Conservation (phyloP, 2,329 filamentous ascomycete genomes). For the Penicillium sp. region DNA sequence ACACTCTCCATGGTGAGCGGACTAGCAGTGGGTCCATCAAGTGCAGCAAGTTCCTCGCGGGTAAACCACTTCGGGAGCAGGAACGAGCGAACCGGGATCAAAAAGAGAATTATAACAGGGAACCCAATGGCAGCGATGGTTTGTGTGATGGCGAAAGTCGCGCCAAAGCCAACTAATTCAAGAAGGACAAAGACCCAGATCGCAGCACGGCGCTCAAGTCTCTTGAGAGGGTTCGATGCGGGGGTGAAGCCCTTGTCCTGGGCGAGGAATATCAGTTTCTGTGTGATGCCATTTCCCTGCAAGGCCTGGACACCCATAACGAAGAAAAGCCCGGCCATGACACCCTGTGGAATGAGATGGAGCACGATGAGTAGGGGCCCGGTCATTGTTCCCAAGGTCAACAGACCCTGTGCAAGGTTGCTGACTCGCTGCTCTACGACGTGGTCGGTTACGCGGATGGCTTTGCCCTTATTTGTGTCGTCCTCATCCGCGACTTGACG, state of each 20-base stretch:
- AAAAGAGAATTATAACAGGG: constrained; percentile 66
- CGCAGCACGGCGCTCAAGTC: constrained; percentile 59
- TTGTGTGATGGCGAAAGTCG: constrained; percentile 78
- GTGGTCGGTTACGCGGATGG: constrained; percentile 59
- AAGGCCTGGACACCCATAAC: constrained; percentile 79
- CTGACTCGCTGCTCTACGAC: constrained; percentile 69
- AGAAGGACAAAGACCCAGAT: constrained; percentile 68
- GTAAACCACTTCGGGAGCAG: constrained; percentile 62
- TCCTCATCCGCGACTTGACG: constrained; percentile 53
- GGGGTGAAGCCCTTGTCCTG: constrained; percentile 62
- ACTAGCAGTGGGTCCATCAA: constrained; percentile 73
- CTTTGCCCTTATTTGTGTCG: constrained; percentile 57
- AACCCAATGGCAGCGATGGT: constrained; percentile 80
- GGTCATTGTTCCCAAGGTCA: constrained; percentile 75
- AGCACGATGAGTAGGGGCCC: constrained; percentile 69
- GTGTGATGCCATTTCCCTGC: constrained; percentile 70
- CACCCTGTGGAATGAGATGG: constrained; percentile 73
- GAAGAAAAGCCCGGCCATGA: constrained; percentile 77
- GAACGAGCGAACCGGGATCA: constrained; percentile 64
- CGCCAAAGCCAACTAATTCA: constrained; percentile 67
- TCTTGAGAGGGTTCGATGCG: constrained; percentile 55
- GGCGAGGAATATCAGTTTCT: constrained; percentile 66
- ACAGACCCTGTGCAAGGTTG: constrained; percentile 71
- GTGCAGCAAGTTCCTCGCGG: constrained; percentile 55
- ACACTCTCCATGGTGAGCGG: constrained; percentile 73